phyloP scores from a whole-genome alignment of 768 basidiomycete species.

The Boletus subcaerulescens region DNA sequence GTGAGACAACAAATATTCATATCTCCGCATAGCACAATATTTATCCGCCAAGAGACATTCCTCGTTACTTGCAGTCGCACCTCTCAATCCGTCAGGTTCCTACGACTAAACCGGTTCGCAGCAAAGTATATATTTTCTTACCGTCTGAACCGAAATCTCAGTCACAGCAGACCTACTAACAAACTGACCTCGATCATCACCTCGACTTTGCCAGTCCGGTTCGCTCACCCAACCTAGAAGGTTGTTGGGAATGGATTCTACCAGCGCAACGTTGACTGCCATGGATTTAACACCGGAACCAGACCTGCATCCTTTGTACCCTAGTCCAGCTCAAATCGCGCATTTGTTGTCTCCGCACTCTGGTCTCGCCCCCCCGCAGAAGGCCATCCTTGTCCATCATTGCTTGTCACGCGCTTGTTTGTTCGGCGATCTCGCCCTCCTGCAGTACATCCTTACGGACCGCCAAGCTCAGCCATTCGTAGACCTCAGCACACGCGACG shows the following conservation, averaged over 20 bases:
- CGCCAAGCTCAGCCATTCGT: slow-evolving; percentile 61
- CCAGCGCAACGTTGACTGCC: slow-evolving; percentile 24
- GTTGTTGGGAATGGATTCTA: slow-evolving; percentile 28
- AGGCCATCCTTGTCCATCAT: slow-evolving; percentile 67
- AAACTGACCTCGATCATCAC: slow-evolving; percentile 4
- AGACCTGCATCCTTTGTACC: slow-evolving; percentile 78
- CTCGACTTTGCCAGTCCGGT: slow-evolving; percentile 2
- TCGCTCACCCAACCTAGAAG: slow-evolving; percentile 8
- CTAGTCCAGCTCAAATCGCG: slow-evolving; percentile 59
- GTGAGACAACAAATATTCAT: neutral
- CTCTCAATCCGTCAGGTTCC: slow-evolving; percentile 2
- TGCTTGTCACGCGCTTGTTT: slow-evolving; percentile 72
- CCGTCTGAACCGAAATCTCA: slow-evolving; percentile 19
- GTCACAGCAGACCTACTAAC: slow-evolving; percentile 1
- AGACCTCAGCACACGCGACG: slow-evolving; percentile 72
- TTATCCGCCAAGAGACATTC: neutral
- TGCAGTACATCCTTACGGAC: slow-evolving; percentile 72
- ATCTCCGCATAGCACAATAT: neutral
- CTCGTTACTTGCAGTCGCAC: slow-evolving; percentile 1
- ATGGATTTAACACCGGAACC: slow-evolving; percentile 70
- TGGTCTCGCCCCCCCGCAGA: slow-evolving; percentile 66
- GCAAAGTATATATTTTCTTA: slow-evolving; percentile 11
- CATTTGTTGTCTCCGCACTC: slow-evolving; percentile 64
- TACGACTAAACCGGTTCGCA: slow-evolving; percentile 4
- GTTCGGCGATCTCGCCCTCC: slow-evolving; percentile 70